These are phyloP conservation scores for Chytriomyces confervae DNA, from an alignment of 192 early-diverging fungal genomes.

Conservation along the genomic window DNA sequence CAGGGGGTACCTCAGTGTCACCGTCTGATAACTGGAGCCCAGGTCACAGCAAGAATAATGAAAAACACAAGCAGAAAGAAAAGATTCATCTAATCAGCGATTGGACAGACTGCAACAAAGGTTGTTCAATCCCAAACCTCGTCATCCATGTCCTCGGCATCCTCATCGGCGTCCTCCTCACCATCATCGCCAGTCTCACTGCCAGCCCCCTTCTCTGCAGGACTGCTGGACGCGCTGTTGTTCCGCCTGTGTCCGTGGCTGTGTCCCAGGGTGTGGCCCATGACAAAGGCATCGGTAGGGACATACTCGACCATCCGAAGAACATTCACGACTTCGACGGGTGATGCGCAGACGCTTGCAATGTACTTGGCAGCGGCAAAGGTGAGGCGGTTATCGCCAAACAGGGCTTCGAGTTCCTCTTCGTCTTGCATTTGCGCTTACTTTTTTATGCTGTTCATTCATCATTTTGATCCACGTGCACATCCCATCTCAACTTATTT, in stretches of 20 bases:
- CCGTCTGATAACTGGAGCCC: not conserved
- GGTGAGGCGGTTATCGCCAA: too few relatives aligned
- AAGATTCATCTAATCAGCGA: conserved; percentile 6
- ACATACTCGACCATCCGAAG: conserved; percentile 9
- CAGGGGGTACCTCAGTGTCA: conserved; percentile 22
- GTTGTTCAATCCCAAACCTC: not conserved
- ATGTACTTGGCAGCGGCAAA: not conserved
- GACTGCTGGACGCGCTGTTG: not conserved
- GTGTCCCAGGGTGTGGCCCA: not conserved
- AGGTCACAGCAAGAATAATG: not conserved
- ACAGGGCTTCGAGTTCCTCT: too few relatives aligned
- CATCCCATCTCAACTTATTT: too few relatives aligned
- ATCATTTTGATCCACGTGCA: too few relatives aligned
- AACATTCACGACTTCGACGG: conserved; percentile 11
- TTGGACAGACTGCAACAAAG: not conserved
- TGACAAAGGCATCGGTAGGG: conserved; percentile 5
- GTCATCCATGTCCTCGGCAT: conserved; percentile 21
- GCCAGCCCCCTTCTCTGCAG: not conserved
- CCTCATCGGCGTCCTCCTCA: conserved; percentile 1
- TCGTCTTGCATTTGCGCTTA: too few relatives aligned
- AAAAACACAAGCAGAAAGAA: not conserved
- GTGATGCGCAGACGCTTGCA: not conserved
- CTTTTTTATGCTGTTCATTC: too few relatives aligned
- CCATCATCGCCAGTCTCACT: not conserved
- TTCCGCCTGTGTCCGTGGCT: not conserved